Conservation (phyloP, 106 monocot species). For the Amphibolis antarctica region DNA sequence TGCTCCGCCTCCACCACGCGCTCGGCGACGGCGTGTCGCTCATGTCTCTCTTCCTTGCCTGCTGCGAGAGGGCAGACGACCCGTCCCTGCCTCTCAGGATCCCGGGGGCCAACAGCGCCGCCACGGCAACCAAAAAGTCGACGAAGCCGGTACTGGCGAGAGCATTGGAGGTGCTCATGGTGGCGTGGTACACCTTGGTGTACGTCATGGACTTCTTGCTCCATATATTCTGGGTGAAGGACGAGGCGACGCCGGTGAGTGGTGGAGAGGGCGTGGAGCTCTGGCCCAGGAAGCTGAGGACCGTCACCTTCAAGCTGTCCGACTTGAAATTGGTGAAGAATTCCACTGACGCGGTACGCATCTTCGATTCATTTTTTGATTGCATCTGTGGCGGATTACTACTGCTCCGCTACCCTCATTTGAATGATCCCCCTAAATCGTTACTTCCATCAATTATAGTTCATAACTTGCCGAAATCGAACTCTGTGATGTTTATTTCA, state of each 20-base stretch:
- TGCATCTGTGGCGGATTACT: not conserved
- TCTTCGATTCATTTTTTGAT: not conserved
- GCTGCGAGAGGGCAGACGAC: slow-evolving; percentile 5
- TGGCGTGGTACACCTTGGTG: slow-evolving; percentile 10
- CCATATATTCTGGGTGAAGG: slow-evolving; percentile 10
- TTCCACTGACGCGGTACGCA: slow-evolving; percentile 5
- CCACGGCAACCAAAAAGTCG: not conserved
- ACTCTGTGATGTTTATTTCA: no score
- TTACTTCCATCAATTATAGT: no score
- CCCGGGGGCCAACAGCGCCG: not conserved
- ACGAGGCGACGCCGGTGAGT: slow-evolving; percentile 14
- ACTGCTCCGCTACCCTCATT: no score
- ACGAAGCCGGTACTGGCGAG: not conserved
- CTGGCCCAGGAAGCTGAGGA: slow-evolving; percentile 17
- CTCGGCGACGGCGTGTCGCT: slow-evolving; percentile 23
- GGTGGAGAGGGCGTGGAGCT: slow-evolving; percentile 22
- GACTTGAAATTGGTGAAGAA: slow-evolving; percentile 16
- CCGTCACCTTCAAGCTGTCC: slow-evolving; percentile 7
- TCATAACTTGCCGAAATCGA: no score
- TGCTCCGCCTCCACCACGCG: slow-evolving; percentile 23
- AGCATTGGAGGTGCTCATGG: slow-evolving; percentile 3
- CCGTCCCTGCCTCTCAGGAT: slow-evolving; percentile 11
- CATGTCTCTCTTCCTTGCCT: slow-evolving; percentile 18
- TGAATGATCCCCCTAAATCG: no score
- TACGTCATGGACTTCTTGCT: slow-evolving; percentile 9